Conservation (phyloP, 2,329 filamentous ascomycete species). For the Salinomyces thailandicus region DNA sequence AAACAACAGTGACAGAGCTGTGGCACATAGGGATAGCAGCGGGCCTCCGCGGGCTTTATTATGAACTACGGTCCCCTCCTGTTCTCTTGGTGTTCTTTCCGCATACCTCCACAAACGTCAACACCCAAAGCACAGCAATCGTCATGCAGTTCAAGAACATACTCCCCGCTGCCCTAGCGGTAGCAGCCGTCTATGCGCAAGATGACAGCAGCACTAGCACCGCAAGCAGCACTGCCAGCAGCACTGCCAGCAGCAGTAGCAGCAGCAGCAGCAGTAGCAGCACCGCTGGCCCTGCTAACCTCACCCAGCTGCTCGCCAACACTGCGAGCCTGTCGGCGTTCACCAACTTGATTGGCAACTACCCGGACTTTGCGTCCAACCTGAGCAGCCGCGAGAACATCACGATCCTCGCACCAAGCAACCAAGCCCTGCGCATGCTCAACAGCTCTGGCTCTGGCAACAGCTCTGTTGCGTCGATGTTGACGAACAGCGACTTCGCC, state of each 20-base stretch:
- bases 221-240: neutral
- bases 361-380: slow-evolving; percentile 28
- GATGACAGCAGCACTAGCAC: neutral
- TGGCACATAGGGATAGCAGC: too few species aligned
- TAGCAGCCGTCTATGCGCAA: slow-evolving; percentile 26
- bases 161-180: slow-evolving; percentile 27
- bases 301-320: slow-evolving; percentile 23
- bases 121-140: neutral
- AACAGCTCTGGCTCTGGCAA: slow-evolving; percentile 23
- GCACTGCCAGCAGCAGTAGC: neutral
- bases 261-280: neutral
- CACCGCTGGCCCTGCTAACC: too few species aligned
- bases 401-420: slow-evolving; percentile 49
- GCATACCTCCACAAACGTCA: neutral
- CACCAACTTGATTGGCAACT: slow-evolving; percentile 26
- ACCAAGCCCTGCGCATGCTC: slow-evolving; percentile 37
- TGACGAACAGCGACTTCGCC: slow-evolving; percentile 23
- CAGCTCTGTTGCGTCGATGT: slow-evolving; percentile 6
- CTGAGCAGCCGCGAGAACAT: slow-evolving; percentile 39
- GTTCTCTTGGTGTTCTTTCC: neutral
- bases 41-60: too few species aligned
- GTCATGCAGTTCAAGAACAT: slow-evolving; percentile 33
- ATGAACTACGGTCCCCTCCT: too few species aligned
- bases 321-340: slow-evolving; percentile 27
- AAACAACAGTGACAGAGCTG: too few species aligned